Conservation (phyloP, 2,329 filamentous ascomycete species). For the Aureobasidium mangrovei region DNA sequence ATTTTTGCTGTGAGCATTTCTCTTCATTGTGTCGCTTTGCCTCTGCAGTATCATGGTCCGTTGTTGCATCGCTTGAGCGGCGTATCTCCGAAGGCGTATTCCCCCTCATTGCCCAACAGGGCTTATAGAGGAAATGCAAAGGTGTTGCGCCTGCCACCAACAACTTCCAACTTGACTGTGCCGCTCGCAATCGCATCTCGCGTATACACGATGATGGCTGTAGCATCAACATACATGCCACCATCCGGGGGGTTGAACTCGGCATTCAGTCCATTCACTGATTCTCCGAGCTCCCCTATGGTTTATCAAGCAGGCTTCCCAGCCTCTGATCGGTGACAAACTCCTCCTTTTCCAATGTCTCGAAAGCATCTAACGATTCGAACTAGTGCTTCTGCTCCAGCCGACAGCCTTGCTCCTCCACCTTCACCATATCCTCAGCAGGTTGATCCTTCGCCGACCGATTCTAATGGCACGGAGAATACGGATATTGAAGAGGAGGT, state of each 20-base stretch:
- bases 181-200: neutral
- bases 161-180: neutral
- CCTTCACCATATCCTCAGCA: constrained; percentile 50
- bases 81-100: neutral
- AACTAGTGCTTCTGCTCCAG: constrained; percentile 17
- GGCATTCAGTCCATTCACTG: constrained; percentile 43
- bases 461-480: constrained; percentile 72
- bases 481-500: constrained; percentile 79
- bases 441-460: constrained; percentile 74
- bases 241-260: constrained; percentile 35
- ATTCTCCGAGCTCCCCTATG: constrained; percentile 42
- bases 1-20: no score
- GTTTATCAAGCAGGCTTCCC: constrained; percentile 35
- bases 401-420: constrained; percentile 34
- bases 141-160: neutral
- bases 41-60: no score
- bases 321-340: constrained; percentile 33
- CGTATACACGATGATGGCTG: constrained; percentile 1
- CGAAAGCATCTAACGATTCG: neutral
- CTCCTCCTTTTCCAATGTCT: neutral
- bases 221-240: constrained; percentile 35
- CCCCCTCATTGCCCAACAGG: neutral
- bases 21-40: no score
- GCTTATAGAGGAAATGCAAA: neutral
- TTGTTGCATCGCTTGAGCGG: neutral